Base-by-base conservation (phyloP, 805 yeast genomes). In the Spathaspora girioi region DNA sequence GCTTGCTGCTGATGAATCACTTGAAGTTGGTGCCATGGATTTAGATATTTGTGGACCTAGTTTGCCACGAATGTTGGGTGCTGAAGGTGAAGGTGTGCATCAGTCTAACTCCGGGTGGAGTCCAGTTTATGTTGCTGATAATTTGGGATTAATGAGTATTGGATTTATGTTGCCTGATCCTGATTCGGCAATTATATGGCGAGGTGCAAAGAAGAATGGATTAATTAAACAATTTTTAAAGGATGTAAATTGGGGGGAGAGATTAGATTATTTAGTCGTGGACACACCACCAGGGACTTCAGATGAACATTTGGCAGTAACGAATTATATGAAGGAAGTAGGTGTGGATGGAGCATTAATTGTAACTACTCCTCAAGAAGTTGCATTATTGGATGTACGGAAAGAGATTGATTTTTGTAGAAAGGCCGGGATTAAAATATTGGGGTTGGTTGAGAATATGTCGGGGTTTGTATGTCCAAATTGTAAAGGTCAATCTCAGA, bases 231-330 rank as follows among this genome's bases (percentile, higher is more conserved):
- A 91, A 70, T 94, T 94, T 61, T 74, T 94, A 49, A 90, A 88
- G 63, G 97, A 93, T 60, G 97, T 94, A 1, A 91, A 89, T 60
- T 94, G 99, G 99, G 97, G 96, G 4, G 78, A 79, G 20, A 69
- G 58, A 46, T 69, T 88, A 50, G 97, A 94, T 66, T 94, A 88
- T 62, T 74, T 94, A 57, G 79, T 94, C 14, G 87, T 94, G 15
- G 99, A 94, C 62, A 94, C 99, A 0, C 99, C 99, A 0, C 99
- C 99, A 0, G 99, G 99, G 0, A 94, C 99, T 0, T 87, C 97
- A 0, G 99, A 94, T 68, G 99, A 94, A 66, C 99, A 94, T 69
- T 77, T 94, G 42, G 85, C 96, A 7, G 92, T 94, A 31, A 89
- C 92, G 31, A 84, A 88, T 48, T 92, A 89, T 63, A 73, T 94